Conservation (phyloP, 331 rosid genomes). For the Rhamnella rubrinervis region DNA sequence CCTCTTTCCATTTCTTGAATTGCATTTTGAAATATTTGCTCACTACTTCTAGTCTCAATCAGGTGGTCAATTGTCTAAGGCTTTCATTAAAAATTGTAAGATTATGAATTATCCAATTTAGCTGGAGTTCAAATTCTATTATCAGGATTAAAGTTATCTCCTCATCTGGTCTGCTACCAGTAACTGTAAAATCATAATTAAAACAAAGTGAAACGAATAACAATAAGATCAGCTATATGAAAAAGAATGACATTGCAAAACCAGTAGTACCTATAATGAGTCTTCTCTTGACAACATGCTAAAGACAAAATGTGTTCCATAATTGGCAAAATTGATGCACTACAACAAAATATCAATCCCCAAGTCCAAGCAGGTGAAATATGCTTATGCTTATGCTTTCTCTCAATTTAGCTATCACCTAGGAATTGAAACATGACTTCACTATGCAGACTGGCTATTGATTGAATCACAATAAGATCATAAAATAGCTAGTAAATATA, state of each 20-base stretch:
- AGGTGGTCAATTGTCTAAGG: conserved; percentile 80
- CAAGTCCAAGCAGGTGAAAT: too few relatives aligned
- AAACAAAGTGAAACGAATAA: conserved; percentile 23
- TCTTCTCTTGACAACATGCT: conserved; percentile 77
- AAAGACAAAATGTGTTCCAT: conserved; percentile 2
- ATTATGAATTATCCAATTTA: conserved; percentile 29
- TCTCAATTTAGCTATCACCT: not conserved
- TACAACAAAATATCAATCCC: conserved; percentile 8
- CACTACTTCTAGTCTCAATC: conserved; percentile 94
- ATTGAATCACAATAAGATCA: not conserved
- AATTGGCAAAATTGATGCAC: not conserved
- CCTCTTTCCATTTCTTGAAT: too few relatives aligned
- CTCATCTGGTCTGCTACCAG: conserved; percentile 94
- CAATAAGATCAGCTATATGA: conserved; percentile 22
- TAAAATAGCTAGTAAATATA: not conserved
- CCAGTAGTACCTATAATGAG: conserved; percentile 74
- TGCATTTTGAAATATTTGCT: too few relatives aligned
- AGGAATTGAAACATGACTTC: not conserved
- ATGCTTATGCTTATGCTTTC: not conserved
- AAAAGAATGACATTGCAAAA: conserved; percentile 1
- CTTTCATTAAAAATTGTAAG: conserved; percentile 22
- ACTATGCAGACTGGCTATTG: not conserved
- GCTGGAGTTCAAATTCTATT: conserved; percentile 17
- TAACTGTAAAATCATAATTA: conserved; percentile 53
- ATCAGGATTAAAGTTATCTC: conserved; percentile 53